phyloP scores from a whole-genome alignment of 148 eudicot genomes.

The Heliosperma pusillum region DNA sequence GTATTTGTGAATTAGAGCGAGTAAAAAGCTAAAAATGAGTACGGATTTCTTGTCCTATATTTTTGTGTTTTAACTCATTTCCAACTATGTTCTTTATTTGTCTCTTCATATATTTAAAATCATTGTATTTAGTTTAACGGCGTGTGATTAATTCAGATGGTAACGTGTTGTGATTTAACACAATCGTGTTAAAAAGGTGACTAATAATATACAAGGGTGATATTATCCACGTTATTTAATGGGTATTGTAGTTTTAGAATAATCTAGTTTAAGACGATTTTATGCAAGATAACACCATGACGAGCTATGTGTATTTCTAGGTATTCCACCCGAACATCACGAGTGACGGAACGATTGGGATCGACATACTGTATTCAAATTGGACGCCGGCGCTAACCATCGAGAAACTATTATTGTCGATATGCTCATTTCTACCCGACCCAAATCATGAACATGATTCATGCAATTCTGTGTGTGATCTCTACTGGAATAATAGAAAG shows the following conservation, averaged over 20 bases:
- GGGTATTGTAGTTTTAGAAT: too few species aligned
- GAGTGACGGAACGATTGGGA: constrained; percentile 14
- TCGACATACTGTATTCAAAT: not conserved
- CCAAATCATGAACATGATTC: constrained; percentile 16
- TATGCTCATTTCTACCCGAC: constrained; percentile 15
- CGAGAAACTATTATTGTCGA: constrained; percentile 10
- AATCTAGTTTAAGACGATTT: not conserved
- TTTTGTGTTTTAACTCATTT: not conserved
- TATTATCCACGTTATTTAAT: too few species aligned
- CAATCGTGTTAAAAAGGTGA: too few species aligned
- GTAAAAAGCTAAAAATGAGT: too few species aligned
- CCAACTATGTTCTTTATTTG: too few species aligned
- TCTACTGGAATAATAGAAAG: constrained; percentile 19
- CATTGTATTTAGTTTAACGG: too few species aligned
- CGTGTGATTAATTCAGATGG: too few species aligned
- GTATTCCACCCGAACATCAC: constrained; percentile 22
- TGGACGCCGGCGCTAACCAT: constrained; percentile 18
- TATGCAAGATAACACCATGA: not conserved
- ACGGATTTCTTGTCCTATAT: too few species aligned
- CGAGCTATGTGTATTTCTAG: not conserved
- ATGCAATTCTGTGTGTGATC: constrained; percentile 16
- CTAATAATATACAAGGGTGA: too few species aligned
- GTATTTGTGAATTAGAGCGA: too few species aligned
- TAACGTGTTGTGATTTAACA: too few species aligned
- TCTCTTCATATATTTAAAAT: too few species aligned